Evolutionary conservation across 116 monocot species (phyloP).

Genomic region (Iris pallida): DNA sequence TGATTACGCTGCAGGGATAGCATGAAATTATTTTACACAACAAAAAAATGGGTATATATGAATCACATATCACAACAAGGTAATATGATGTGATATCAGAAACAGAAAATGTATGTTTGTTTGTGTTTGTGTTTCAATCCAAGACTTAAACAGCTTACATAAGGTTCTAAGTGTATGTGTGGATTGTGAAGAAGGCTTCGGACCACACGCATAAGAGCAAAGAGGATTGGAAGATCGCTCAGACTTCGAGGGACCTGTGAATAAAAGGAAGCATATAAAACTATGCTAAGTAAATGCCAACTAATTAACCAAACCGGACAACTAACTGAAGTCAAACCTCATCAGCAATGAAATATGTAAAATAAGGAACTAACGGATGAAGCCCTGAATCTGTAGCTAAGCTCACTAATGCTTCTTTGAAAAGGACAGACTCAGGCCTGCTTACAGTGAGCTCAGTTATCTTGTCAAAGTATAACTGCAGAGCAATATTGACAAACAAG

Average conservation of each 20-base stretch:
- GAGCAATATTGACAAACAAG: slow-evolving; percentile 7
- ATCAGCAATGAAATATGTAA: slow-evolving; percentile 88
- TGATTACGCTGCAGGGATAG: too few species aligned
- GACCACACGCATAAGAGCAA: slow-evolving; percentile 88
- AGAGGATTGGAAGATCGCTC: slow-evolving; percentile 67
- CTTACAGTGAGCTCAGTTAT: slow-evolving; percentile 72
- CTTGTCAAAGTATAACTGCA: slow-evolving; percentile 93
- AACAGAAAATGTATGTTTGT: too few species aligned
- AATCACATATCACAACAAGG: too few species aligned
- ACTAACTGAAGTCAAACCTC: slow-evolving; percentile 45
- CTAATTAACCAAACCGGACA: slow-evolving; percentile 8
- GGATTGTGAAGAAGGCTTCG: slow-evolving; percentile 89
- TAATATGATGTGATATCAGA: too few species aligned
- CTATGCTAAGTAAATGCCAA: too few species aligned
- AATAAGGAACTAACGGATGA: slow-evolving; percentile 97
- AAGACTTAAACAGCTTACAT: slow-evolving; percentile 53
- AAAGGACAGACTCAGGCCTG: slow-evolving; percentile 64
- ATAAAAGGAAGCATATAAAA: slow-evolving; percentile 5
- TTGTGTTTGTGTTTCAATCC: too few species aligned
- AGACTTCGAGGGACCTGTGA: slow-evolving; percentile 67
- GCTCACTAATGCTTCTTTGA: slow-evolving; percentile 86
- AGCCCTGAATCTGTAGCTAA: slow-evolving; percentile 88
- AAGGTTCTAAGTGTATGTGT: slow-evolving; percentile 94
- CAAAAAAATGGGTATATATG: too few species aligned
- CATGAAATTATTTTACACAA: too few species aligned